Conservation (phyloP, 129 eudicot genomes). For the Sambucus nigra region DNA sequence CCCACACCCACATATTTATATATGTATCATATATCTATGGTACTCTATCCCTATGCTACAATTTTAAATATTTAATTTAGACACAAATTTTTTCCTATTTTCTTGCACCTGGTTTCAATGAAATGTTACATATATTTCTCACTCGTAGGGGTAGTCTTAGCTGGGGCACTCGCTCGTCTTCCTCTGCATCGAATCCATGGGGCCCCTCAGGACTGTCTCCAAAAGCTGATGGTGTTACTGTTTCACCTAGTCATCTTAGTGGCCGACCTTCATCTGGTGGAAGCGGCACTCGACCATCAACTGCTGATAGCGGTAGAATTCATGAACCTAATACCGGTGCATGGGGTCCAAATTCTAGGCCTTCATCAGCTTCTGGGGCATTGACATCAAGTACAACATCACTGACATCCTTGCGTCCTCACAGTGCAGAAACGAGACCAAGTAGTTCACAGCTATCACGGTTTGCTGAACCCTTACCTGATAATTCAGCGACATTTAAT, state of each 20-base stretch:
- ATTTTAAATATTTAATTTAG: not conserved
- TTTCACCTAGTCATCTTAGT: conserved; percentile 56
- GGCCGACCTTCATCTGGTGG: conserved; percentile 91
- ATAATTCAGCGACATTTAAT: conserved; percentile 57
- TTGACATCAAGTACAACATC: conserved; percentile 48
- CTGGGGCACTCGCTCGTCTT: conserved; percentile 89
- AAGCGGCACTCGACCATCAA: conserved; percentile 94
- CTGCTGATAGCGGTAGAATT: conserved; percentile 77
- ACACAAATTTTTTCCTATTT: not conserved
- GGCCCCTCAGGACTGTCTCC: conserved; percentile 68
- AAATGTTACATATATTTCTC: conserved; percentile 9
- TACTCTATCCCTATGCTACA: not conserved
- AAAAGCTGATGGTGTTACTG: conserved; percentile 48
- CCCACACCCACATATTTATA: too few species aligned
- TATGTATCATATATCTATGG: not conserved
- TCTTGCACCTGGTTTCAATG: not conserved
- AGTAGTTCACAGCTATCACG: conserved; percentile 88
- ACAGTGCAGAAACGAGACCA: conserved; percentile 95
- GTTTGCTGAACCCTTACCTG: conserved; percentile 79
- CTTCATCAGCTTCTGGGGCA: conserved; percentile 84
- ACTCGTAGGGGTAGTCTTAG: conserved; percentile 71
- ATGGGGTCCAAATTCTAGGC: conserved; percentile 81
- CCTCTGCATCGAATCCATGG: conserved; percentile 84
- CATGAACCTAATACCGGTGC: conserved; percentile 51
- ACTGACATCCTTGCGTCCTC: conserved; percentile 67